Conservation (phyloP, 2,329 filamentous ascomycete species). For the Corynespora cassiicola region DNA sequence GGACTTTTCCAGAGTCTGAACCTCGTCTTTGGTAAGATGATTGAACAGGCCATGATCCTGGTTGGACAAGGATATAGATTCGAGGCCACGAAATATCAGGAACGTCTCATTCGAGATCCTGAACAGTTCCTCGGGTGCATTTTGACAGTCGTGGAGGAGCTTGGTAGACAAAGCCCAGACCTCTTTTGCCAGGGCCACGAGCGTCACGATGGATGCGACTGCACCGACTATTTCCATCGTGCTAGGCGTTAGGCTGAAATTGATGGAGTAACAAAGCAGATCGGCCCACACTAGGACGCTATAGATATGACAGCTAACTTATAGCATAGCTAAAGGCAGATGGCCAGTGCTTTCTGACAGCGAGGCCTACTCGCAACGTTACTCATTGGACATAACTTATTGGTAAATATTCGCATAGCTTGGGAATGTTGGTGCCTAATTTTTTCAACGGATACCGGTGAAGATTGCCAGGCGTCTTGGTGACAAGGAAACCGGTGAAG, state of each 20-base stretch:
- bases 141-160: constrained; percentile 1
- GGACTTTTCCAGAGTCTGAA: neutral
- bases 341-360: too few species aligned
- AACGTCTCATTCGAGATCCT: constrained; percentile 2
- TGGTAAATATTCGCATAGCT: too few species aligned
- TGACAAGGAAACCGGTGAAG: too few species aligned
- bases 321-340: too few species aligned
- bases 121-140: constrained; percentile 5
- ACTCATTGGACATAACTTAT: too few species aligned
- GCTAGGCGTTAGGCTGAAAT: constrained; percentile 14
- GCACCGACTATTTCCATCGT: constrained; percentile 11
- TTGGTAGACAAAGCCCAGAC: neutral
- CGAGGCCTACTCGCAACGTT: too few species aligned
- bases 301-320: too few species aligned
- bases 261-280: constrained; percentile 17
- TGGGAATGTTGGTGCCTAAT: too few species aligned
- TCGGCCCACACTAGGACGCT: constrained; percentile 3
- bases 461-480: too few species aligned
- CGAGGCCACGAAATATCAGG: constrained; percentile 5
- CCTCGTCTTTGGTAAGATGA: neutral
- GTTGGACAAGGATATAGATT: neutral
- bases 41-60: neutral
- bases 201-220: constrained; percentile 7
- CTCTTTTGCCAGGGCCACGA: constrained; percentile 11
- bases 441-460: too few species aligned